phyloP scores from a whole-genome alignment of 768 basidiomycete species.

The Boletus sensibilis region DNA sequence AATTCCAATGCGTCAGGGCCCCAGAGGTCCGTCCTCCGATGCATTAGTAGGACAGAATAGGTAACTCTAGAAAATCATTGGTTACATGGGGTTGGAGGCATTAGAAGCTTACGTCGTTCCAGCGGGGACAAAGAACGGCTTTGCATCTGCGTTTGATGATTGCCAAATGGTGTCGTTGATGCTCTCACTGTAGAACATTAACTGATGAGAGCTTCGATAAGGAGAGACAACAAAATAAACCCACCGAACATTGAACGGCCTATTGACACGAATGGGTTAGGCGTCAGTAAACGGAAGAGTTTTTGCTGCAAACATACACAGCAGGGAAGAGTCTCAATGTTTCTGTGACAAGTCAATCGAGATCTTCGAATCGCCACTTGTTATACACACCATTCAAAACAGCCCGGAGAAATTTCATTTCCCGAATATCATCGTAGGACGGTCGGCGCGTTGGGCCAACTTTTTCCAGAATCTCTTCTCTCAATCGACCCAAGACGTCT shows the following conservation, averaged over 20 bases:
- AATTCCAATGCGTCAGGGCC: conserved; percentile 38
- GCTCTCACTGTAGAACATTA: conserved; percentile 14
- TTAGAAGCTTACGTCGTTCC: conserved; percentile 17
- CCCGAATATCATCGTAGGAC: conserved; percentile 41
- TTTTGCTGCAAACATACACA: conserved; percentile 21
- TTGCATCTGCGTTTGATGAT: conserved; percentile 17
- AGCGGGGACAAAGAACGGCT: conserved; percentile 33
- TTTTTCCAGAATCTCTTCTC: conserved; percentile 41
- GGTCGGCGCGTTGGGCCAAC: conserved; percentile 38
- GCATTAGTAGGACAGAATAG: conserved; percentile 35
- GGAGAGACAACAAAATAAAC: not conserved
- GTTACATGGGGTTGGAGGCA: not conserved
- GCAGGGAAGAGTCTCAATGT: conserved; percentile 35
- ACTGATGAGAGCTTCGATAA: not conserved
- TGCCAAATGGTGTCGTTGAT: conserved; percentile 27
- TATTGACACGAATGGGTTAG: conserved; percentile 3
- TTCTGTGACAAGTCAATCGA: conserved; percentile 18
- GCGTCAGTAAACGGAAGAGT: not conserved
- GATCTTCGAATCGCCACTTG: no score
- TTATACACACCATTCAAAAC: conserved; percentile 41
- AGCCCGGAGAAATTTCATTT: conserved; percentile 45
- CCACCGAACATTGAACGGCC: conserved; percentile 36
- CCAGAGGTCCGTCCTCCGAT: conserved; percentile 38
- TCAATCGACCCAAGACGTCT: conserved; percentile 37
- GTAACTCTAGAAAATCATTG: conserved; percentile 16